Evolutionary conservation across 441 rosid genomes (phyloP), one percentile per base, ranked within the genome.

Genomic region (Euphorbia celastroides): DNA sequence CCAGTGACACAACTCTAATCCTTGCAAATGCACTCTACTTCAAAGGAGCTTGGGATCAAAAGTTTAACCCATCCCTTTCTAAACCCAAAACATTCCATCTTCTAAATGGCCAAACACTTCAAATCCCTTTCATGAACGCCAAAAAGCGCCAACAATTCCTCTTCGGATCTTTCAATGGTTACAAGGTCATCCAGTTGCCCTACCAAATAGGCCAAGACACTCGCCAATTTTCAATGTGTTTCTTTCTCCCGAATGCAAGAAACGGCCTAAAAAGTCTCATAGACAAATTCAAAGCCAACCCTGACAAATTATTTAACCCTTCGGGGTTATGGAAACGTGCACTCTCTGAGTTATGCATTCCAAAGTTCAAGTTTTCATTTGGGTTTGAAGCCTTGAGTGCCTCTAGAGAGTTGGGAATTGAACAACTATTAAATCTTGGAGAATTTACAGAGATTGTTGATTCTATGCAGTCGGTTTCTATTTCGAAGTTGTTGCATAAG

Each of bases 1-100:
- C n/a, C n/a, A n/a, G n/a, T n/a, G 36, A 25, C 0, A 60, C 66
- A 12, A 41, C 1, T 22, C 64, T 65, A 13, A 27, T 76, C n/a
- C 70, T 76, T 1, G 71, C 66, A 16, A 68, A 76, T 61, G 79
- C 66, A 31, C 66, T 72, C 34, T 72, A 72, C 66, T 77, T 72
- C 72, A 69, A 77, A 66, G 72, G 66, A 0, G 31, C 65, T 7
- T 73, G 72, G 75, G 42, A 14, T 28, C 8, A 42, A 9, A 34
- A 2, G 17, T 76, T 72, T 11, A 8, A 64, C 19, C 17, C 31
- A 17, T 27, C 55, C 0, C 48, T 36, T 6, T 72, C 71, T 3
- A 19, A 60, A 22, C 16, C 42, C 12, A 16, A 42, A 30, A 34
- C 26, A 46, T 68, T 71, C 67, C 59, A 64, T 28, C 73, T 72